These are phyloP conservation scores for Suillus sp. DNA, from an alignment of 768 basidiomycete species.

Conservation along the genomic window DNA sequence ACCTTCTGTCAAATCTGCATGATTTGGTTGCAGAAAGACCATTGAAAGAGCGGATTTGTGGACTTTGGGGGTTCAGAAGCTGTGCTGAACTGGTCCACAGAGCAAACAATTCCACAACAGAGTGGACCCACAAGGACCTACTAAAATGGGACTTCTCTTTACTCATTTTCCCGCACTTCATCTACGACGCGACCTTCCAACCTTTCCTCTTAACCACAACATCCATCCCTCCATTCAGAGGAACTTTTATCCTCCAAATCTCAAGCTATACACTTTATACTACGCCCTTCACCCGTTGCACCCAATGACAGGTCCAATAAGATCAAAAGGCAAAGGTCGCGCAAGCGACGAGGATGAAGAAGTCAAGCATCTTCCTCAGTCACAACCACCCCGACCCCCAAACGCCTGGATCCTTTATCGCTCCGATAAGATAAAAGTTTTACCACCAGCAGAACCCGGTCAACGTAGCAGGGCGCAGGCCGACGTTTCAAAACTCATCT, in stretches of 20 bases:
- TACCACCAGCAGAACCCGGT: constrained; percentile 40
- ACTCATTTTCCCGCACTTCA: constrained; percentile 28
- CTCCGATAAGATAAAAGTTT: constrained; percentile 51
- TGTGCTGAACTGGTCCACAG: constrained; percentile 17
- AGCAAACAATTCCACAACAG: constrained; percentile 36
- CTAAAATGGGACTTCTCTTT: constrained; percentile 30
- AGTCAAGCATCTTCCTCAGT: constrained; percentile 31
- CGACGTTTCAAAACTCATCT: constrained; percentile 64
- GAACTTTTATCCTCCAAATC: constrained; percentile 17
- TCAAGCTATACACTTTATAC: constrained; percentile 15
- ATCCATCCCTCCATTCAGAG: constrained; percentile 16
- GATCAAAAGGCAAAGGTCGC: constrained; percentile 13
- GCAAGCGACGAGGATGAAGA: constrained; percentile 14
- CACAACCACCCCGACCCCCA: constrained; percentile 56
- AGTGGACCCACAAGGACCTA: constrained; percentile 38
- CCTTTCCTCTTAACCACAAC: constrained; percentile 17
- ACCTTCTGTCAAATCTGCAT: background rate
- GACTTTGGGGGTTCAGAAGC: constrained; percentile 11
- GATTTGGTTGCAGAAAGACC: constrained; percentile 4
- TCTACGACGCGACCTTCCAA: constrained; percentile 29
- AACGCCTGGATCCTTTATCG: constrained; percentile 88
- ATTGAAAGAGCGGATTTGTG: constrained; percentile 3
- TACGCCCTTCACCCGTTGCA: constrained; percentile 12
- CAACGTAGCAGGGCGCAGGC: constrained; percentile 52
- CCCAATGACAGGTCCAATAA: constrained; percentile 27